Evolutionary conservation across 1,284 basidiomycete species (phyloP).

Genomic region (Earliella scabrosa): DNA sequence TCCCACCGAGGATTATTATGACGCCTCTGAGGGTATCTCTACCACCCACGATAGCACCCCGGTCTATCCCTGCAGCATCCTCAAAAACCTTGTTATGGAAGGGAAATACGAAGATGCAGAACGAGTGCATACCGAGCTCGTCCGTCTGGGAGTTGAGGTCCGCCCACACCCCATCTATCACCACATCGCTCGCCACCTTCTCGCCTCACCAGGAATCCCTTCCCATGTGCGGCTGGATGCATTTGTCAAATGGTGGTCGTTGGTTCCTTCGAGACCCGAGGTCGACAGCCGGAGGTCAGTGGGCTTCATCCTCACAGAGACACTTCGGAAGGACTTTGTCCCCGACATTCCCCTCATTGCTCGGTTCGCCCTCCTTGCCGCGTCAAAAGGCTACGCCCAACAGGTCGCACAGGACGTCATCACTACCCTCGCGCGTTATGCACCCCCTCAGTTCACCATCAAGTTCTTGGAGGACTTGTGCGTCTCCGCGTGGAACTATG

Average conservation of each 20-base stretch:
- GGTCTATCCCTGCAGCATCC: constrained; percentile 19
- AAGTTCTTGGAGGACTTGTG: constrained; percentile 30
- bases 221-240: constrained; percentile 28
- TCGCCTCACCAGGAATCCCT: constrained; percentile 15
- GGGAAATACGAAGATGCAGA: constrained; percentile 31
- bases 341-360: constrained; percentile 31
- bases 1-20: constrained; percentile 29
- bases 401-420: constrained; percentile 16
- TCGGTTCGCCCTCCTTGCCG: constrained; percentile 30
- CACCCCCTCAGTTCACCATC: constrained; percentile 15
- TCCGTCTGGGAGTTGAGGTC: constrained; percentile 37
- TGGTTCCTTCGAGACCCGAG: constrained; percentile 34
- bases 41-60: neutral
- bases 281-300: constrained; percentile 1
- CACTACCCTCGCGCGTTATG: constrained; percentile 25
- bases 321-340: constrained; percentile 8
- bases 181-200: constrained; percentile 32
- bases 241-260: constrained; percentile 44
- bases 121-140: constrained; percentile 36
- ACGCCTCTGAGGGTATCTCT: neutral
- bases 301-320: constrained; percentile 16
- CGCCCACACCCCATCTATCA: constrained; percentile 36
- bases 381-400: constrained; percentile 33
- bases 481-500: neutral
- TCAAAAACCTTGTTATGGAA: constrained; percentile 25